Percentiles rank a stretch among this genome's conserved stretches.
These are phyloP conservation scores for Nadsonia starkeyi-henricii DNA, from an alignment of 1,139 yeast species.

Conservation along the genomic window DNA sequence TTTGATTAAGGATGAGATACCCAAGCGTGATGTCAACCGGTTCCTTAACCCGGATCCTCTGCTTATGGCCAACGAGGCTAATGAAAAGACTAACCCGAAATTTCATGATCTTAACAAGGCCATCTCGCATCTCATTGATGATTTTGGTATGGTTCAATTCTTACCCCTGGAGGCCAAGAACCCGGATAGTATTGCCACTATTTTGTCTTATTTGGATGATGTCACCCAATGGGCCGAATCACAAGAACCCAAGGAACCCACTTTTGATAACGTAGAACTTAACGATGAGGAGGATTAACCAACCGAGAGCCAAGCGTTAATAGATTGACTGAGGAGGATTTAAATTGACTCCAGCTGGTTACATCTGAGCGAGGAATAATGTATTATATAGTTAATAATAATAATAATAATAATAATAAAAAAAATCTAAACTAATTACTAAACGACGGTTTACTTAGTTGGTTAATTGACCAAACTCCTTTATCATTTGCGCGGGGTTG, in stretches of 20 bases:
- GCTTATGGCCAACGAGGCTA: slow-evolving; percentile 40
- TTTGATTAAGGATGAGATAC: slow-evolving; percentile 50
- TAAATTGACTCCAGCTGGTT: too few species aligned
- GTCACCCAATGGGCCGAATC: slow-evolving; percentile 95
- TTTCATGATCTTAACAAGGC: slow-evolving; percentile 62
- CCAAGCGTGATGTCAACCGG: slow-evolving; percentile 62
- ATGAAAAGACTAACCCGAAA: slow-evolving; percentile 51
- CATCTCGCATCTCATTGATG: slow-evolving; percentile 75
- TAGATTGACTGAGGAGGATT: too few species aligned
- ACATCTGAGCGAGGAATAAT: neutral
- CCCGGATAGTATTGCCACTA: slow-evolving; percentile 68
- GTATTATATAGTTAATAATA: neutral
- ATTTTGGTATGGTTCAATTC: slow-evolving; percentile 97
- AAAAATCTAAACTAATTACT: too few species aligned
- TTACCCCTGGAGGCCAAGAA: slow-evolving; percentile 76
- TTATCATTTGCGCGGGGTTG: slow-evolving; percentile 62
- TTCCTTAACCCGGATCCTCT: slow-evolving; percentile 88
- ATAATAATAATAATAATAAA: too few species aligned
- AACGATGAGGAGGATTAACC: slow-evolving; percentile 32
- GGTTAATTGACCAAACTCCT: slow-evolving; percentile 27
- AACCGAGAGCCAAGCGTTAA: too few species aligned
- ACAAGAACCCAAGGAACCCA: slow-evolving; percentile 94
- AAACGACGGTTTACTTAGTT: too few species aligned
- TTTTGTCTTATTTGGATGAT: slow-evolving; percentile 85
- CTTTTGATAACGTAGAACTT: slow-evolving; percentile 48